A percentile compares a stretch with the other conserved stretches of the same genome.
Conservation (phyloP, 1,284 basidiomycete species). For the Melampsora americana region DNA sequence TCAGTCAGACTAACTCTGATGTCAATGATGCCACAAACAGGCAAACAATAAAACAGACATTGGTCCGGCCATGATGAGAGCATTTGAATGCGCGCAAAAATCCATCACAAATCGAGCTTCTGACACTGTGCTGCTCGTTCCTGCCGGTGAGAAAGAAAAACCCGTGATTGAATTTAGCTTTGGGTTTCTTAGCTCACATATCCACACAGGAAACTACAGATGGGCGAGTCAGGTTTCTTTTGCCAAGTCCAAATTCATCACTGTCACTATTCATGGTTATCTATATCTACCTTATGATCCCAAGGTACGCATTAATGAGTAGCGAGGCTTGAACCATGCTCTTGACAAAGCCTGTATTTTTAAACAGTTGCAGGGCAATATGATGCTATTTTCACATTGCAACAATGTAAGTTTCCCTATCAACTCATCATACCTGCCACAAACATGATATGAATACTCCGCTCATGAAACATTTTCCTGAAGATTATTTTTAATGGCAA, state of each 20-base stretch:
- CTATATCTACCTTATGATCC: conserved; percentile 5
- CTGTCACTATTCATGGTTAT: not conserved
- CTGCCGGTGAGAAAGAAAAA: conserved; percentile 10
- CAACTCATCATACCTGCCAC: not conserved
- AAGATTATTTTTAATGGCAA: conserved; percentile 24
- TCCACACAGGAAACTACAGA: not conserved
- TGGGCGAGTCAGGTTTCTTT: not conserved
- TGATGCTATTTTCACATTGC: conserved; percentile 13
- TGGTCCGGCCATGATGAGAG: conserved; percentile 30
- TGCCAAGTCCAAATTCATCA: not conserved
- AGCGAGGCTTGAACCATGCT: not conserved
- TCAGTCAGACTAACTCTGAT: not conserved
- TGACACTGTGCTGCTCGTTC: conserved; percentile 25
- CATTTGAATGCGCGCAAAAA: conserved; percentile 12
- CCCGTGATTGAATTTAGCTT: too few species aligned
- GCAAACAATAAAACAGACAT: conserved; percentile 34
- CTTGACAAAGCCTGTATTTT: not conserved
- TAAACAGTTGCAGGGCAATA: conserved; percentile 19
- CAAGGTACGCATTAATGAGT: not conserved
- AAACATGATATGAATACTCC: not conserved
- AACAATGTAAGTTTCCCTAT: conserved; percentile 2
- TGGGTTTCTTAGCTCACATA: too few species aligned
- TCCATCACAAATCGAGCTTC: conserved; percentile 6
- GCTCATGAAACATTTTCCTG: not conserved
- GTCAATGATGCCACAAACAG: not conserved